These are phyloP conservation scores for Kodamaea leandrae DNA, from an alignment of 805 yeast genomes.

Conservation along the genomic window DNA sequence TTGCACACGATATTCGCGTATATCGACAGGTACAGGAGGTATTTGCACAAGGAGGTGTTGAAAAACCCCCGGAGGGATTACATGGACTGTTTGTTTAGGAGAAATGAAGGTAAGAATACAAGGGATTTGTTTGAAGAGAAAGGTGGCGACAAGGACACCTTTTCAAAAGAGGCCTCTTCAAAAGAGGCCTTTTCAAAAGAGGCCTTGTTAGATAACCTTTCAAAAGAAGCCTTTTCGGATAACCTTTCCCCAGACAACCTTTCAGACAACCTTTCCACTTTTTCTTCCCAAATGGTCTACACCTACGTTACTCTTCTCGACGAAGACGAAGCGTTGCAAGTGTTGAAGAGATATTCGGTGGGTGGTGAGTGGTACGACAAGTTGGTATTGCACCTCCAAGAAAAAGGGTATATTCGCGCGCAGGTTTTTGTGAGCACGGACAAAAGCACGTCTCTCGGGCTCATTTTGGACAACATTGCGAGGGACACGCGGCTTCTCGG, in stretches of 20 bases:
- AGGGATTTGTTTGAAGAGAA: conserved; percentile 13
- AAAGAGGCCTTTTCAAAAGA: no score
- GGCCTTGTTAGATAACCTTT: no score
- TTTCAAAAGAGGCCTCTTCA: no score
- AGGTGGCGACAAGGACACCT: no score
- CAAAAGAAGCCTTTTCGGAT: no score
- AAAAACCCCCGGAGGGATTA: conserved; percentile 8
- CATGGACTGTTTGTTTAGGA: conserved; percentile 3
- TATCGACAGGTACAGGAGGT: conserved; percentile 36
- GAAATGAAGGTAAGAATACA: neutral
- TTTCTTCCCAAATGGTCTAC: neutral
- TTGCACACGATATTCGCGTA: conserved; percentile 33
- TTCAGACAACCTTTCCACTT: neutral
- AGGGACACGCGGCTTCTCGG: conserved; percentile 6
- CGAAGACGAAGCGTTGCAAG: conserved; percentile 22
- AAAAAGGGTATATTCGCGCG: neutral
- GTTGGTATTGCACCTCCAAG: conserved; percentile 8
- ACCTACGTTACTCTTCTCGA: neutral
- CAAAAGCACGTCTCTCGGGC: neutral
- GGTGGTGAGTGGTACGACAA: neutral
- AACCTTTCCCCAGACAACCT: no score
- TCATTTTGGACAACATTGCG: conserved; percentile 1
- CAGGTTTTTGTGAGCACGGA: conserved; percentile 19
- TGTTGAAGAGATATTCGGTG: conserved; percentile 21
- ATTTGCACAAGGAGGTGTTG: conserved; percentile 38